Evolutionary conservation across 345 rosid species (phyloP), one percentile per base, ranked within the genome.

Genomic region (Brassica nigra): DNA sequence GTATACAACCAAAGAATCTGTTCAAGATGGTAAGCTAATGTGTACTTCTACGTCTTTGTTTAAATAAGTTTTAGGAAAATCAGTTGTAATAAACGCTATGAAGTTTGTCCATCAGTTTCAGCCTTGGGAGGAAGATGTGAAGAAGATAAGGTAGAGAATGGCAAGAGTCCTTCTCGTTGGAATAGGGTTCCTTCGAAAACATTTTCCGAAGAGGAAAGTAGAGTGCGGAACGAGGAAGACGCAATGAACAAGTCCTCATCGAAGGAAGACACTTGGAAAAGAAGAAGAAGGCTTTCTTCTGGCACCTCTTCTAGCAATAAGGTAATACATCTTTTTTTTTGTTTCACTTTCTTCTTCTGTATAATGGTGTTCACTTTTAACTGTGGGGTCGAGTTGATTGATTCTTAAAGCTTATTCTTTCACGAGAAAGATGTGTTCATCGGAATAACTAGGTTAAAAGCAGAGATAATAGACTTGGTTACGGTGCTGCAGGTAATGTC

Each of bases 251-350:
- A 75, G 74, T 76, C 83, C 73, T 57, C 73, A 9, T 79, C 76
- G 70, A 87, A 79, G 78, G 89, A 79, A 37, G 82, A 80, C 63
- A 93, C 82, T 76, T 83, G 71, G 68, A 92, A 80, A 82, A 87
- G 82, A 84, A 86, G 87, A 66, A 86, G 87, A 66, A 89, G 80
- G 80, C 31, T 66, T 66, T 84, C 89, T 67, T 52, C 74, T 34
- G 54, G 88, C 78, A 74, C 62, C 72, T 70, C 85, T 34, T 57
- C 83, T 15, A 77, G 75, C 4, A 88, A 91, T 76, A 89, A 90
- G 97, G 97, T 86, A 42, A 27, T 0, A 16, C 63, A 44, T 61
- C 52, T 20, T 33, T 6, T n/a, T 54, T 55, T 42, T 66, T 30
- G n/a, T 23, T 29, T 3, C 62, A 37, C 14, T 66, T 20, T 66